Evolutionary conservation across 176 grass and related monocot species (phyloP).

Genomic region (Oryza meyeriana): DNA sequence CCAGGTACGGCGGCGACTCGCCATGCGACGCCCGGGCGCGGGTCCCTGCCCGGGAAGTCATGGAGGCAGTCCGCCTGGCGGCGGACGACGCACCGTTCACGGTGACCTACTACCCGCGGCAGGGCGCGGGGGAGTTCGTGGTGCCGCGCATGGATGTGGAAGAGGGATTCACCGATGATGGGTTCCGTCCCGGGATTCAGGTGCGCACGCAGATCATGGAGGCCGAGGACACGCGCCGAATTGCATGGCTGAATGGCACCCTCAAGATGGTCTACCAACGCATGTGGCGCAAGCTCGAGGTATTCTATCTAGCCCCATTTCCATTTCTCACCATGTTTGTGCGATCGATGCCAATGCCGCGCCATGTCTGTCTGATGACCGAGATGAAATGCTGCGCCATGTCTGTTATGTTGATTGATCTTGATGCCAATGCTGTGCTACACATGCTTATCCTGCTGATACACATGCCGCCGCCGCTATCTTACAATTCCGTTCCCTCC

Average conservation of each 20-base stretch:
- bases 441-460: too few species aligned
- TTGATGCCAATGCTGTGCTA: too few species aligned
- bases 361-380: too few species aligned
- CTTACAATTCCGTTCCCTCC: too few species aligned
- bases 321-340: too few species aligned
- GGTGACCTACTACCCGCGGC: constrained; percentile 54
- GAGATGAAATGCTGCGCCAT: too few species aligned
- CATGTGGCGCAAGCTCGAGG: constrained; percentile 70
- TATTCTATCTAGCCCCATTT: neutral
- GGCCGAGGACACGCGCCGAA: constrained; percentile 38
- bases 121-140: constrained; percentile 55
- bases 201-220: constrained; percentile 53
- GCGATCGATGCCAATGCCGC: too few species aligned
- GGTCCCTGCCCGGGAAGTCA: constrained; percentile 41
- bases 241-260: constrained; percentile 35
- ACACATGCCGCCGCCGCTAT: too few species aligned
- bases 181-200: constrained; percentile 32
- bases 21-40: constrained; percentile 36
- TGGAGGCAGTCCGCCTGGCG: constrained; percentile 41
- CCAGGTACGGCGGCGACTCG: neutral
- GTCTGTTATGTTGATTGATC: too few species aligned
- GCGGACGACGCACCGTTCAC: constrained; percentile 37
- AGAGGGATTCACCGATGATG: neutral
- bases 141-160: constrained; percentile 58
- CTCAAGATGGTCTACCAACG: constrained; percentile 28